Evolutionary conservation across 2,329 filamentous ascomycete genomes (phyloP), one percentile per base, ranked within the genome.

Genomic region (Colletotrichum ledebouriae): DNA sequence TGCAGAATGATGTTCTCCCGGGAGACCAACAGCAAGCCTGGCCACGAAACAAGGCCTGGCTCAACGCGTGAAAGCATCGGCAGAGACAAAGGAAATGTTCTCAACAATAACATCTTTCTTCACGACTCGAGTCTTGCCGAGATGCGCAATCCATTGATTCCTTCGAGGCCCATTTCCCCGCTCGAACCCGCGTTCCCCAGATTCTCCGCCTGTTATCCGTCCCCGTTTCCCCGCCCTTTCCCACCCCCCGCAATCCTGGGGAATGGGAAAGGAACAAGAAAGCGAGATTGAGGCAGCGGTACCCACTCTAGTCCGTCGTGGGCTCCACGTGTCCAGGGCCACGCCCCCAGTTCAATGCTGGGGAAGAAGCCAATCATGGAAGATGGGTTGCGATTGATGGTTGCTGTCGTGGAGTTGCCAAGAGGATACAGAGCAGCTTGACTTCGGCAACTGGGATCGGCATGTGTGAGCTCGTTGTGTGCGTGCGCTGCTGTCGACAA

Each of bases 361-460:
- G 50, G 17, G 6, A 12, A 15, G 15, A 37, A 13, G 25, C 65
- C 65, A 68, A 68, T 68, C 56, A 49, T 47, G 6, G 41, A 6
- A 12, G 9, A 15, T 44, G 17, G n/a, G 52, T 59, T 65, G 42
- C 47, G 56, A 55, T 39, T 22, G 41, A 37, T 33, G 50, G 65
- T 49, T n/a, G 29, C 20, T 42, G 29, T 64, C 46, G 46, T 47
- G 25, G 46, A n/a, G 34, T 17, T 46, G 55, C 65, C 65, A 68
- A 68, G 55, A 33, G 10, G n/a, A 15, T 17, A 46, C 15, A 29
- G 61, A 49, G 25, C 34, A 59, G 22, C 22, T 65, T 41, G 47
- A 59, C 55, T 68, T 68, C 65, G 65, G 65, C 65, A 68, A 49
- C 53, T 68, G 55, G 61, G 39, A 50, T 60, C 65, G 65, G 65